Conservation (phyloP, 306 rosid genomes). For the Cicer bijugum region DNA sequence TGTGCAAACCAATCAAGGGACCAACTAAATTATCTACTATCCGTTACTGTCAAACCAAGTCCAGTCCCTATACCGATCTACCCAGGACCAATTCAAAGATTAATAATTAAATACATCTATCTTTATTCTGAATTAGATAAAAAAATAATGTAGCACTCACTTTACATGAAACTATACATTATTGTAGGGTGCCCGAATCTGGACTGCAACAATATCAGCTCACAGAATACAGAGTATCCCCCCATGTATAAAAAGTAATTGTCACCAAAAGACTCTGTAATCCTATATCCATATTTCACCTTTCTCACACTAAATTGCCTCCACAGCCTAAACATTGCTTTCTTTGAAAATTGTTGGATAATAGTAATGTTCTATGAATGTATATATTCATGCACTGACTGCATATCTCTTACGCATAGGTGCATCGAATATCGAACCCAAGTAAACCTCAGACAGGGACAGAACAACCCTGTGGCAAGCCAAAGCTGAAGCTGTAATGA, state of each 20-base stretch:
- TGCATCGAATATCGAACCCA: slow-evolving; percentile 57
- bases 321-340: slow-evolving; percentile 6
- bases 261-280: slow-evolving; percentile 22
- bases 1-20: no score
- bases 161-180: slow-evolving; percentile 48
- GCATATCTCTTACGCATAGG: slow-evolving; percentile 70
- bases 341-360: slow-evolving; percentile 25
- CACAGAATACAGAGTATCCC: slow-evolving; percentile 37
- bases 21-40: no score
- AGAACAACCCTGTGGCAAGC: slow-evolving; percentile 71
- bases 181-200: slow-evolving; percentile 8
- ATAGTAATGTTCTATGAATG: slow-evolving; percentile 24
- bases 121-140: slow-evolving; percentile 18
- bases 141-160: slow-evolving; percentile 30
- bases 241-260: slow-evolving; percentile 5
- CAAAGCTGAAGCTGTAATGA: slow-evolving; percentile 63
- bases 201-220: slow-evolving; percentile 19
- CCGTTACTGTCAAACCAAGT: no score
- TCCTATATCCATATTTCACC: slow-evolving; percentile 41
- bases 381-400: slow-evolving; percentile 56
- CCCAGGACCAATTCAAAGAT: background rate
- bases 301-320: slow-evolving; percentile 41
- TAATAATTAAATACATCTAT: slow-evolving; percentile 32
- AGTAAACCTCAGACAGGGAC: slow-evolving; percentile 68
- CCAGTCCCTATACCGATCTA: background rate